These are phyloP conservation scores for Kluyveromyces wickerhamii DNA, from an alignment of 805 yeast genomes.

Conservation along the genomic window DNA sequence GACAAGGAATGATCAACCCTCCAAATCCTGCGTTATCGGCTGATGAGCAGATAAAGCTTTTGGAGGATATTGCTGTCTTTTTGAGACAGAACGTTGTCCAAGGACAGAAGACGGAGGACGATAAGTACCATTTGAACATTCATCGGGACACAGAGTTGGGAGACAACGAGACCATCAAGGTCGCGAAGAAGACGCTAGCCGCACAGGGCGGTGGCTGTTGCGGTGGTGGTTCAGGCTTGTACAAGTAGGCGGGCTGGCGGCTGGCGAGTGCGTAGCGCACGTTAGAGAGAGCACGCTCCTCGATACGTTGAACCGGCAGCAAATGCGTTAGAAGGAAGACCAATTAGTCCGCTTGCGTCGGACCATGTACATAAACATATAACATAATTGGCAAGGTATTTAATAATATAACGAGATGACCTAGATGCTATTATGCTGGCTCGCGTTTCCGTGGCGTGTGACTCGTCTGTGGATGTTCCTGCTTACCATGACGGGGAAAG, in stretches of 20 bases:
- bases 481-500: too few species aligned
- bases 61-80: conserved; percentile 66
- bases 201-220: conserved; percentile 52
- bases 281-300: background rate
- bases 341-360: too few species aligned
- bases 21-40: conserved; percentile 43
- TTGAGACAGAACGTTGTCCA: conserved; percentile 78
- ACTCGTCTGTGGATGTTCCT: too few species aligned
- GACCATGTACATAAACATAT: too few species aligned
- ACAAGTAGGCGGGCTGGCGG: conserved; percentile 5
- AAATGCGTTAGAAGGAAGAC: too few species aligned
- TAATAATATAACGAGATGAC: too few species aligned
- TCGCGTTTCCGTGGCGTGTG: too few species aligned
- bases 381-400: too few species aligned
- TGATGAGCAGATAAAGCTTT: conserved; percentile 43
- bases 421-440: too few species aligned
- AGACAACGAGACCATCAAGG: conserved; percentile 74
- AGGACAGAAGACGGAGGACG: conserved; percentile 41
- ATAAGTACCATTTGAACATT: conserved; percentile 44
- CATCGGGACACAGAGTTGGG: conserved; percentile 84
- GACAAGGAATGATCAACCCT: conserved; percentile 37
- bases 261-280: too few species aligned
- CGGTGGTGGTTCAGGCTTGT: conserved; percentile 35
- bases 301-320: too few species aligned
- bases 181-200: conserved; percentile 37